These are phyloP conservation scores for Tulasnella calospora DNA, from an alignment of 768 basidiomycete genomes.

Conservation along the genomic window DNA sequence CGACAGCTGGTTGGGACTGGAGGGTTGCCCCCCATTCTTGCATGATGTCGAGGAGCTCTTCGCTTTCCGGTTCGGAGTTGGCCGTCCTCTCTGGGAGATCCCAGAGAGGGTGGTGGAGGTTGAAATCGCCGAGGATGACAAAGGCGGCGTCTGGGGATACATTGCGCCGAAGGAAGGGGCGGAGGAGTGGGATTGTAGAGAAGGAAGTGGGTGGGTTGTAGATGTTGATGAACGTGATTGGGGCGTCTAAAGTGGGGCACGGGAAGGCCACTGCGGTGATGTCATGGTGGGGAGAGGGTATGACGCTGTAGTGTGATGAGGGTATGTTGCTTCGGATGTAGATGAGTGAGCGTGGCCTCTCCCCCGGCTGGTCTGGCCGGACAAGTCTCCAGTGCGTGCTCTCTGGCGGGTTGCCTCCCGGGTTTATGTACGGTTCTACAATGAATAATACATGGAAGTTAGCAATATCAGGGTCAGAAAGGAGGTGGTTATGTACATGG, in stretches of 20 bases:
- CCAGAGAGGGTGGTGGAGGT: slow-evolving; percentile 26
- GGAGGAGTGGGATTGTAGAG: slow-evolving; percentile 17
- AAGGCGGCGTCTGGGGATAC: background rate
- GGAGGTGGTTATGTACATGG: slow-evolving; percentile 12
- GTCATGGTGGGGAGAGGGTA: background rate
- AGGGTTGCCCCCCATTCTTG: slow-evolving; percentile 1
- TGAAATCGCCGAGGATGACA: slow-evolving; percentile 22
- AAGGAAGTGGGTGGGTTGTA: slow-evolving; percentile 24
- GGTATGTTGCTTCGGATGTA: background rate
- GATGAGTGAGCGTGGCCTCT: background rate
- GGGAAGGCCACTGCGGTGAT: slow-evolving; percentile 15
- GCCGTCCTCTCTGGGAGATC: slow-evolving; percentile 14
- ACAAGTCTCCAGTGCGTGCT: background rate
- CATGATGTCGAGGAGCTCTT: background rate
- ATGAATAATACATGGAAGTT: slow-evolving; percentile 25
- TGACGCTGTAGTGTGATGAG: background rate
- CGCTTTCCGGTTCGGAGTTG: background rate
- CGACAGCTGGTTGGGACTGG: slow-evolving; percentile 18
- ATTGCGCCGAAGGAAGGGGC: background rate
- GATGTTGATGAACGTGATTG: slow-evolving; percentile 24
- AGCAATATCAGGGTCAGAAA: background rate
- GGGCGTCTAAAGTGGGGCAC: background rate
- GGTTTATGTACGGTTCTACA: slow-evolving; percentile 18
- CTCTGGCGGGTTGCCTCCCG: background rate
- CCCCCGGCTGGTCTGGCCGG: background rate